Conservation (phyloP, 768 basidiomycete species). For the Lentinula raphanica region DNA sequence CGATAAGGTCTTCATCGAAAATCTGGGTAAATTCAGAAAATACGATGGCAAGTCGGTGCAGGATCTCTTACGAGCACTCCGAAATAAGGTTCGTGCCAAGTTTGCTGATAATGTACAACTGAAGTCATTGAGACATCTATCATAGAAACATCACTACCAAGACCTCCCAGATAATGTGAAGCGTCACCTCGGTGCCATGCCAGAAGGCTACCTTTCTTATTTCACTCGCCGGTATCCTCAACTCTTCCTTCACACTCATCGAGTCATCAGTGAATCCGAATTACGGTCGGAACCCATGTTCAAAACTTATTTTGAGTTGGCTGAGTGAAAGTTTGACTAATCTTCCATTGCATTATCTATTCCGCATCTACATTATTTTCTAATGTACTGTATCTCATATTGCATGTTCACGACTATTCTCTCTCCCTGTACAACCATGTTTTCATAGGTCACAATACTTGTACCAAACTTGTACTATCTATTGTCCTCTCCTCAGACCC, state of each 20-base stretch:
- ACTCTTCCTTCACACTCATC: slow-evolving; percentile 88
- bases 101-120: neutral
- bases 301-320: slow-evolving; percentile 78
- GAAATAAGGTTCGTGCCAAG: slow-evolving; percentile 64
- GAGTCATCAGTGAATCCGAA: slow-evolving; percentile 68
- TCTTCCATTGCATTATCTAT: neutral
- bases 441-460: neutral
- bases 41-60: slow-evolving; percentile 90
- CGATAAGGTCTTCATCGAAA: slow-evolving; percentile 89
- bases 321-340: slow-evolving; percentile 27
- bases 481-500: too few species aligned
- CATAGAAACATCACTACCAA: slow-evolving; percentile 36
- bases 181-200: slow-evolving; percentile 83
- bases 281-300: slow-evolving; percentile 87
- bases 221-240: slow-evolving; percentile 91
- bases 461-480: neutral
- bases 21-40: slow-evolving; percentile 94
- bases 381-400: neutral
- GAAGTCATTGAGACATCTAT: neutral
- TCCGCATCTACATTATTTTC: neutral
- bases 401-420: neutral
- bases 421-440: neutral
- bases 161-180: slow-evolving; percentile 92
- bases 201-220: slow-evolving; percentile 86
- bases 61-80: slow-evolving; percentile 84